Conservation (phyloP, 176 grass and related monocot genomes). For the Paspalum notatum region DNA sequence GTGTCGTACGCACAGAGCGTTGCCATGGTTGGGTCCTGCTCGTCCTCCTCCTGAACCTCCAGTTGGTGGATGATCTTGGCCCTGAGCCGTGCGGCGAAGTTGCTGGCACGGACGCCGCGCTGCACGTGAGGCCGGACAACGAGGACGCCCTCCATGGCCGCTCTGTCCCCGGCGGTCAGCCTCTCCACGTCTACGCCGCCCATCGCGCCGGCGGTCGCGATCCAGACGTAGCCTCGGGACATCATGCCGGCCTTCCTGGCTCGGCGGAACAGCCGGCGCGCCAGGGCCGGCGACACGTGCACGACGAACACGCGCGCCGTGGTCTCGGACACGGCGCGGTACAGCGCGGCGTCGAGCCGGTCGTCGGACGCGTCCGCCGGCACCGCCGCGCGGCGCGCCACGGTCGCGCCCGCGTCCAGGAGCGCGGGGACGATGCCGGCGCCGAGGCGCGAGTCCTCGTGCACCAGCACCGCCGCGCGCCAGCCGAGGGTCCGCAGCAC, state of each 20-base stretch:
- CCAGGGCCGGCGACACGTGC: conserved; percentile 13
- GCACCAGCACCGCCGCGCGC: conserved; percentile 41
- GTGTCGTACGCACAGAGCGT: conserved; percentile 64
- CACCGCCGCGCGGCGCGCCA: conserved; percentile 38
- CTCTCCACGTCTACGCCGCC: too few relatives aligned
- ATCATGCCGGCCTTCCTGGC: conserved; percentile 48
- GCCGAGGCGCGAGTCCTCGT: conserved; percentile 71
- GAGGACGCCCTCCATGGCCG: conserved; percentile 65
- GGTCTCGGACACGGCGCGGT: conserved; percentile 44
- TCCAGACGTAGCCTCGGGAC: conserved; percentile 55
- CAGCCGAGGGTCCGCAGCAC: conserved; percentile 47
- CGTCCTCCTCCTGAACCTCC: conserved; percentile 35
- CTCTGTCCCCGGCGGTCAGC: background rate
- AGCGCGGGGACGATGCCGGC: conserved; percentile 53
- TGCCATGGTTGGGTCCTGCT: background rate
- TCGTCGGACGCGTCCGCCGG: background rate
- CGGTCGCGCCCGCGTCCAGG: conserved; percentile 35
- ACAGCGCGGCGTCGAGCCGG: conserved; percentile 37
- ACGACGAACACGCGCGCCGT: conserved; percentile 74
- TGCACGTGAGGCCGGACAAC: conserved; percentile 52
- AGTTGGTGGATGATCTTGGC: too few relatives aligned
- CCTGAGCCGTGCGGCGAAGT: conserved; percentile 56
- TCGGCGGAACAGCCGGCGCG: conserved; percentile 41
- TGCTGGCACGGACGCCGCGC: background rate
- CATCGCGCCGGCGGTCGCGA: conserved; percentile 47